Evolutionary conservation across 148 eudicot genomes (phyloP), one percentile per base, ranked within the genome.

Genomic region (Euryodendron excelsum): DNA sequence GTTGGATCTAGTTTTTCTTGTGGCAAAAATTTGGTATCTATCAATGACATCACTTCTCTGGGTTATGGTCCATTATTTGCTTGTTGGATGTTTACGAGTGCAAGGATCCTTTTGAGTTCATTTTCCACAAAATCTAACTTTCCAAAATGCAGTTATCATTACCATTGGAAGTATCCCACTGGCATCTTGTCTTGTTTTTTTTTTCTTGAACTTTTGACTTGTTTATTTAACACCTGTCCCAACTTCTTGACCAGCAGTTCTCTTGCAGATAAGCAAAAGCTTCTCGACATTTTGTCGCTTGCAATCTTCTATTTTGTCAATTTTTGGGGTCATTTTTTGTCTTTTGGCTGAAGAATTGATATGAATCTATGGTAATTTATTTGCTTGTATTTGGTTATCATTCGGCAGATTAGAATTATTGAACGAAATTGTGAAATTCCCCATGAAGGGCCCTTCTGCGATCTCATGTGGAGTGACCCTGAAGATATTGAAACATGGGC

Each of bases 401-500:
- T 66, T 65, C 79, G 50, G 79, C 91, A 96, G 99, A 96, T 96
- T 76, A 88, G 99, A 80, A 89, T 96, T 37, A 85, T 96, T 77
- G 98, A 96, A 66, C 84, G 99, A 69, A 96, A 93, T 80, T 96
- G 97, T 88, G 99, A 96, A 78, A 96, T 96, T 60, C 99, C 99
- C 72, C 99, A 96, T 74, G 99, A 96, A 88, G 99, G 99, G 72
- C 99, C 99, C 31, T 96, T 96, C 78, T 96, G 99, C 85, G 99
- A 96, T 82, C 91, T 96, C 39, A 96, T 96, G 99, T 96, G 99
- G 99, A 96, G 99, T 80, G 99, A 96, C 82, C 99, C 99, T 80
- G 99, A 96, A 88, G 99, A 96, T 80, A 96, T 96, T 72, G 99
- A 96, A 80, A 96, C 99, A 77, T 96, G 99, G 99, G 99, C 99